These are phyloP conservation scores for Wickerhamomyces sp. DNA, from an alignment of 1,139 yeast genomes.

Conservation along the genomic window DNA sequence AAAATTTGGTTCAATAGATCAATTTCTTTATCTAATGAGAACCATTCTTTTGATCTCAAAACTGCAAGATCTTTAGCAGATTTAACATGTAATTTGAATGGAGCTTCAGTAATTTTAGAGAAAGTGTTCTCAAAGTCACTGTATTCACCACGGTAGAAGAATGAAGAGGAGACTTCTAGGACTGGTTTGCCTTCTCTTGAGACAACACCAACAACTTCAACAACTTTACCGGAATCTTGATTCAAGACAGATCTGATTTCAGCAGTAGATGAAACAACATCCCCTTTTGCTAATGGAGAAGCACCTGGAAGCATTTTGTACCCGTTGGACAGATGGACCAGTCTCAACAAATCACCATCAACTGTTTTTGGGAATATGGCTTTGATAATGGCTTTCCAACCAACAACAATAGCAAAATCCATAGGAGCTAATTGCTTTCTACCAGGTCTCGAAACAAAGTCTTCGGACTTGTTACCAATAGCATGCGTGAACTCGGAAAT, in stretches of 20 bases:
- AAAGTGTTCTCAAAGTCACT: conserved; percentile 87
- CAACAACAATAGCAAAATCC: conserved; percentile 98
- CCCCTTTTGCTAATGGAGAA: conserved; percentile 84
- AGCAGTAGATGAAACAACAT: conserved; percentile 77
- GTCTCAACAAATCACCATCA: conserved; percentile 91
- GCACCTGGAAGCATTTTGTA: conserved; percentile 94
- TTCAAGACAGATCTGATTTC: conserved; percentile 84
- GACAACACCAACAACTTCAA: conserved; percentile 90
- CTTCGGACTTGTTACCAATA: conserved; percentile 95
- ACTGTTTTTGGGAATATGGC: conserved; percentile 95
- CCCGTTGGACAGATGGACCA: conserved; percentile 93
- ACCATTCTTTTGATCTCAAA: conserved; percentile 95
- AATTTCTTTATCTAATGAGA: conserved; percentile 70
- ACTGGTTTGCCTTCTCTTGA: conserved; percentile 74
- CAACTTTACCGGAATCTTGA: conserved; percentile 91
- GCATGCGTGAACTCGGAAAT: conserved; percentile 95
- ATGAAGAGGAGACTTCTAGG: conserved; percentile 91
- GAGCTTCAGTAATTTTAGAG: conserved; percentile 83
- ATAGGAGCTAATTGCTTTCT: conserved; percentile 89
- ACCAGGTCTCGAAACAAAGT: conserved; percentile 86
- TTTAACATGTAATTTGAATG: conserved; percentile 70
- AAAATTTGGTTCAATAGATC: conserved; percentile 76
- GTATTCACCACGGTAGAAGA: conserved; percentile 94
- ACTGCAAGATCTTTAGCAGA: conserved; percentile 90
- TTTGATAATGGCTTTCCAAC: conserved; percentile 97